Evolutionary conservation across 2,329 filamentous ascomycete genomes (phyloP).

Genomic region (Ceratocystis eucalypticola): DNA sequence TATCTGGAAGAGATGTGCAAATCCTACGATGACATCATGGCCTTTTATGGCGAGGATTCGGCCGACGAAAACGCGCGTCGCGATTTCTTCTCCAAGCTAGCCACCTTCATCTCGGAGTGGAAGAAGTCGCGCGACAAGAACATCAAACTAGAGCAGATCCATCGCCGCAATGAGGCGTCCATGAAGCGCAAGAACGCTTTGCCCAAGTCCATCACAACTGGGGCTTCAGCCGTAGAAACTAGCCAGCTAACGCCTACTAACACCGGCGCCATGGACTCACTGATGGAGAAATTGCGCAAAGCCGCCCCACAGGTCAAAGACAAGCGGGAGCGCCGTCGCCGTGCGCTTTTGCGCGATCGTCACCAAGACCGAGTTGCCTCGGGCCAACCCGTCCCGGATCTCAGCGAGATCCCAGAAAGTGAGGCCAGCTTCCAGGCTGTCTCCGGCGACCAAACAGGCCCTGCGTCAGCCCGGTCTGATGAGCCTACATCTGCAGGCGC

Average conservation of each 20-base stretch:
- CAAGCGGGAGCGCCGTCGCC: constrained; percentile 73
- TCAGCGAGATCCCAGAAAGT: constrained; percentile 41
- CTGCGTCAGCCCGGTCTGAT: constrained; percentile 26
- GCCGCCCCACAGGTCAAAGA: constrained; percentile 83
- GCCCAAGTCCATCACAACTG: constrained; percentile 42
- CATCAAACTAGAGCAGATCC: constrained; percentile 62
- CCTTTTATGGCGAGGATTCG: constrained; percentile 75
- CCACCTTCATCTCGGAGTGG: constrained; percentile 82
- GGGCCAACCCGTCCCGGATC: constrained; percentile 73
- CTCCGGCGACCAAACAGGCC: constrained; percentile 12
- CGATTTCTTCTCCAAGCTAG: constrained; percentile 91
- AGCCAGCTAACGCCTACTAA: constrained; percentile 51
- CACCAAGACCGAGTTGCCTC: constrained; percentile 83
- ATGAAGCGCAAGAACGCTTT: constrained; percentile 83
- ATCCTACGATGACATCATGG: constrained; percentile 38
- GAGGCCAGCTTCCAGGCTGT: constrained; percentile 24
- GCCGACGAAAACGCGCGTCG: constrained; percentile 82
- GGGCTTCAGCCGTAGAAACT: constrained; percentile 23
- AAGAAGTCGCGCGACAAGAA: constrained; percentile 96
- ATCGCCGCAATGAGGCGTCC: constrained; percentile 73
- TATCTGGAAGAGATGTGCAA: constrained; percentile 81
- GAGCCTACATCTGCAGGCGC: constrained; percentile 23
- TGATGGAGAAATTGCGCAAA: constrained; percentile 87
- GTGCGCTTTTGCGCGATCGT: constrained; percentile 76
- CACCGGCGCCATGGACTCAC: constrained; percentile 87